Conservation (phyloP, 2,329 filamentous ascomycete species). For the Colletotrichum tropicicola region DNA sequence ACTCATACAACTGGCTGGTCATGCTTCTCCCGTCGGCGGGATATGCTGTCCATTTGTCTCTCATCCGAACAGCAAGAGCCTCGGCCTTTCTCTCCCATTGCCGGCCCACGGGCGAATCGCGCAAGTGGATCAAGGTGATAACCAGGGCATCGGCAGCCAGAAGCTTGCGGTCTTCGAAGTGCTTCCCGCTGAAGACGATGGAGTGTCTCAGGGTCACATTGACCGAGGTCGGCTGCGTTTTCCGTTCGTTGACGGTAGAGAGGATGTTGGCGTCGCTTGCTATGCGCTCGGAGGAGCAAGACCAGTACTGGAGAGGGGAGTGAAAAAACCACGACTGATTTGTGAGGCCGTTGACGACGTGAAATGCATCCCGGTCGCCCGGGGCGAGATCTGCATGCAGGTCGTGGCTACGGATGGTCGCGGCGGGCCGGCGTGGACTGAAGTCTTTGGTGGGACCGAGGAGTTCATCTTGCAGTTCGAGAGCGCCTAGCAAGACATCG, state of each 20-base stretch:
- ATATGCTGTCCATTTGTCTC: constrained; percentile 71
- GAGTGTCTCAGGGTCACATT: constrained; percentile 81
- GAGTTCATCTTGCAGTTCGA: constrained; percentile 76
- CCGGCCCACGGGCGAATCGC: constrained; percentile 69
- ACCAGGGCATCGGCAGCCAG: constrained; percentile 81
- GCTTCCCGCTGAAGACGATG: constrained; percentile 84
- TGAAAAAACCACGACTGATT: constrained; percentile 80
- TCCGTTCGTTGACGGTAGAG: constrained; percentile 73
- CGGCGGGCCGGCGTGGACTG: constrained; percentile 47
- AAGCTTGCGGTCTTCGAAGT: constrained; percentile 73
- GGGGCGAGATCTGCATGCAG: constrained; percentile 48
- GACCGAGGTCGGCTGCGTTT: constrained; percentile 70
- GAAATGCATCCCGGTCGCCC: constrained; percentile 61
- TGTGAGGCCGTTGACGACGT: constrained; percentile 67
- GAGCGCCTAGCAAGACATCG: constrained; percentile 70
- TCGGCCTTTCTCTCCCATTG: constrained; percentile 72
- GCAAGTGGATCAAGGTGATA: constrained; percentile 77
- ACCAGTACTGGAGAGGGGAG: constrained; percentile 86
- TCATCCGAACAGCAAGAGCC: constrained; percentile 57
- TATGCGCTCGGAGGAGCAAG: constrained; percentile 69
- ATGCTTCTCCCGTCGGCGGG: constrained; percentile 63
- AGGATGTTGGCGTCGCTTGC: constrained; percentile 70
- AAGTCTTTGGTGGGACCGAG: constrained; percentile 69
- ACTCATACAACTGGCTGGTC: constrained; percentile 75
- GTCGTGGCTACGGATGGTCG: constrained; percentile 37